phyloP scores from a whole-genome alignment of 139 green algal species.

The Pseudopediastrum boryanum region DNA sequence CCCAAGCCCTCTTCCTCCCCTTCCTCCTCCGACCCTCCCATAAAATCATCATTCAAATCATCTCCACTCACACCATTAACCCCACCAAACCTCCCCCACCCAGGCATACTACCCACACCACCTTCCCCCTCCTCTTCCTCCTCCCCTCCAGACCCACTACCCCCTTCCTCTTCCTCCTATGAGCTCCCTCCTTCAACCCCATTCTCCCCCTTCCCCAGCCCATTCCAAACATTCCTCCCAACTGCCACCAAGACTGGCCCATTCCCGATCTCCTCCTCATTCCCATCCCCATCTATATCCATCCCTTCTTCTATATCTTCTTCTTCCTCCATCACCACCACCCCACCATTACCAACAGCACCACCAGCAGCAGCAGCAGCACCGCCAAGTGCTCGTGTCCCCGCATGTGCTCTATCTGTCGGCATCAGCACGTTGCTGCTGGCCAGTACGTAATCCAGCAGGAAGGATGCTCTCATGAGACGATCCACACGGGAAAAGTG shows the following conservation, averaged over 20 bases:
- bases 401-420: background rate
- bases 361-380: background rate
- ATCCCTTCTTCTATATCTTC: background rate
- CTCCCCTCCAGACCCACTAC: background rate
- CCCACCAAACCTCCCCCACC: no score
- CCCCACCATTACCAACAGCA: background rate
- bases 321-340: background rate
- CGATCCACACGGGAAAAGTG: constrained; percentile 84
- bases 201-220: background rate
- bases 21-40: constrained; percentile 7
- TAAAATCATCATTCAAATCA: constrained; percentile 14
- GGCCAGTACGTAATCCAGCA: constrained; percentile 89
- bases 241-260: background rate
- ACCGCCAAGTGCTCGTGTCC: background rate
- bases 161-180: constrained; percentile 2
- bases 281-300: constrained; percentile 12
- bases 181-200: background rate
- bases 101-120: no score
- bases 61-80: no score
- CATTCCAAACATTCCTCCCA: background rate
- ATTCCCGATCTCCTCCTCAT: background rate
- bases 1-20: constrained; percentile 17
- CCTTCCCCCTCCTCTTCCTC: background rate
- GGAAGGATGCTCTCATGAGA: constrained; percentile 76
- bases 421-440: constrained; percentile 77